Base-by-base conservation (phyloP, 495 filamentous ascomycete species). In the Umbilicaria muhlenbergii region DNA sequence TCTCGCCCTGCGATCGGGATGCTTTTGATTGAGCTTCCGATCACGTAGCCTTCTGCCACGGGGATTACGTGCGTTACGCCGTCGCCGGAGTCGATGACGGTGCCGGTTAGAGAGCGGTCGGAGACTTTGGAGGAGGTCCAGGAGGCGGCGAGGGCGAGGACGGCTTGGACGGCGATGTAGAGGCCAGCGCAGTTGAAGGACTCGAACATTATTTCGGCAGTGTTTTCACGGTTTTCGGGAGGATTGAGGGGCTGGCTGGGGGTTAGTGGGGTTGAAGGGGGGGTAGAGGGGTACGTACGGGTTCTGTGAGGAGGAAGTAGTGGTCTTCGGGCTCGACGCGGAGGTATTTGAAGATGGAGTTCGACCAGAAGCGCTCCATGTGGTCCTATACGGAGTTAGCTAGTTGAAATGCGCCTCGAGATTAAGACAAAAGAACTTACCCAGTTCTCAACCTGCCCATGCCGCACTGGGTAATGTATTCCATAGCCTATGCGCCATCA, bases 351-450 rank as follows among this genome's bases (percentile, higher is more conserved):
- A 98, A 98, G 64, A 98, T 98, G 19, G 92, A 96, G 65, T 94
- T 95, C 38, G 92, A 95, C 91, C 91, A 98, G 62, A 94, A 98
- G 42, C 91, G 77, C 58, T 98, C 91, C 91, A 98, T 98, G 51
- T 92, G 81, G 61, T 98, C 91, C 81, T 86, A 44, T 35, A 24
- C 32, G 14, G 31, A 32, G 12, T 42, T 43, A 37, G 49, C 61
- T 40, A 63, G 51, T 8, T 28, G 4, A 5, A 28, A 7, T 28
- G 24, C 24, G 24, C 24, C 6, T 28, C 24, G 3, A 28, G 24
- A 28, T 6, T 1, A 10, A 6, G 24, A 28, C 8, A 19, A 35
- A n/a, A 11, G 12, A 44, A 47, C 65, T 34, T 63, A 86, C 81
- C 91, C 91, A 98, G 58, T 98, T 94, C 64, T 98, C 91, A 55